Base-by-base conservation (phyloP, 139 green algal genomes). In the Microglena sp. region DNA sequence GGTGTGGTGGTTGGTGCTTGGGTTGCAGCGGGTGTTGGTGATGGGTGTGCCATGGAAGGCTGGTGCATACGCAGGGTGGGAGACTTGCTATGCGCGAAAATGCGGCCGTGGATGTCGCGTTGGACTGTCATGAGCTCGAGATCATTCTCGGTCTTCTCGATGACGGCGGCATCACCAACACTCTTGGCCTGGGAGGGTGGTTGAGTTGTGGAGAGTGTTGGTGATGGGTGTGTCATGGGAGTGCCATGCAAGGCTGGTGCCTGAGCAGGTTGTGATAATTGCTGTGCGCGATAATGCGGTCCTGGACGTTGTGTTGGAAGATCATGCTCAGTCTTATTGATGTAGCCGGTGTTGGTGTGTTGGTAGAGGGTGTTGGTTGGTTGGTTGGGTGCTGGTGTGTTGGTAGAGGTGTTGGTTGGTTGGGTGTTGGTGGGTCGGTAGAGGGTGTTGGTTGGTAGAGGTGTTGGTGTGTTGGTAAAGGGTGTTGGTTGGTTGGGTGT, bases 131-230 rank as follows among this genome's bases (percentile, higher is more conserved):
- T 68, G 26, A 84, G 66, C 33, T 67, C 61, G 3, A 60, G 62
- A 50, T 84, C 80, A 35, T 55, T 74, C 45, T 82, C 66, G 54
- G 88, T 70, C 4, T 69, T 64, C 36, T 84, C 72, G 8, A 82
- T 68, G 58, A 85, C 56, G 18, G 63, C 56, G 35, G 72, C 60
- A 26, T 89, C 77, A 6, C 86, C 82, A 1, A 69, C 73, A 45
- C 66, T 84, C 45, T 77, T 77, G 28, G 85, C 83, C 73, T 89
- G 79, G n/a, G n/a, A n/a, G n/a, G n/a, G n/a, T n/a, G n/a, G n/a
- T n/a, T n/a, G n/a, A n/a, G n/a, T n/a, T n/a, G n/a, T n/a, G n/a
- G n/a, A n/a, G n/a, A n/a, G n/a, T n/a, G n/a, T n/a, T n/a, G n/a
- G n/a, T n/a, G n/a, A n/a, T n/a, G n/a, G n/a, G n/a, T n/a, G n/a